Conservation (phyloP, 2,329 filamentous ascomycete genomes). For the Sclerotinia spermophila region DNA sequence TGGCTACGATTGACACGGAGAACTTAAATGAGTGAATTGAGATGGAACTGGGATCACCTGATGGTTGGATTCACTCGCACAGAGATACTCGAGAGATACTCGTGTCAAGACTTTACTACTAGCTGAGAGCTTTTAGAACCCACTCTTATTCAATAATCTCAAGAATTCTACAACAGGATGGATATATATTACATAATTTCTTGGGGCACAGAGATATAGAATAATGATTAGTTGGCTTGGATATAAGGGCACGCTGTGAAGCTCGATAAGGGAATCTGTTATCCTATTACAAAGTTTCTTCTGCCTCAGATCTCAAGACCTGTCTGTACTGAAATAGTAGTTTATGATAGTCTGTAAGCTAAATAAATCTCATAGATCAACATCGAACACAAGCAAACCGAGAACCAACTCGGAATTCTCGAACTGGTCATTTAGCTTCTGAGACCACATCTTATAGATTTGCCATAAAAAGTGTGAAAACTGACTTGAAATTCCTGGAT, state of each 20-base stretch:
- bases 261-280: background rate
- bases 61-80: background rate
- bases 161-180: too few species aligned
- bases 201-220: too few species aligned
- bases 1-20: background rate
- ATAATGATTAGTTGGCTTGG: background rate
- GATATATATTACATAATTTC: too few species aligned
- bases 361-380: background rate
- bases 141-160: too few species aligned
- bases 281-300: background rate
- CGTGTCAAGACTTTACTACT: too few species aligned
- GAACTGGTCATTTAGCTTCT: background rate
- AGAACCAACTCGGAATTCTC: background rate
- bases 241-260: background rate
- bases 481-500: background rate
- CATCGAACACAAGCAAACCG: background rate
- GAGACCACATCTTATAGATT: background rate
- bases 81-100: too few species aligned
- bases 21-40: background rate
- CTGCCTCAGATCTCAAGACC: background rate
- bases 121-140: too few species aligned
- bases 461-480: background rate
- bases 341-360: background rate
- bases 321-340: too few species aligned
- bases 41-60: background rate